Base-by-base conservation (phyloP, 2,329 filamentous ascomycete genomes). In the Arthrobotrys iridis region DNA sequence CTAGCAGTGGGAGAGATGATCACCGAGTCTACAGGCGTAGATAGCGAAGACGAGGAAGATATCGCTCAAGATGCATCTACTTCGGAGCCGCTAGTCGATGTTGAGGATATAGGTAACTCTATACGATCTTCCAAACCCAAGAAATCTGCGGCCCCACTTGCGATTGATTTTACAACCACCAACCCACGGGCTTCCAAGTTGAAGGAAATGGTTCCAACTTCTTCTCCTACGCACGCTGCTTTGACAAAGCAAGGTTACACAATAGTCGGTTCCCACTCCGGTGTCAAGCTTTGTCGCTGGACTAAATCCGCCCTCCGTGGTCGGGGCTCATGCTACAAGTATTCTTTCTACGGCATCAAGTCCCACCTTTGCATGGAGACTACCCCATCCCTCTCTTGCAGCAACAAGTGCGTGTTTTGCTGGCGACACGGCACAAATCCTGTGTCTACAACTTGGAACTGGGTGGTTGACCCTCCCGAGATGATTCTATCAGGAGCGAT, bases 351-450 rank as follows among this genome's bases (percentile, higher is more conserved):
- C 82, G 94, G 94, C 55, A 99, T 99, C 82, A 88, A 91, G 77
- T 97, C 93, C 0, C 95, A 99, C 81, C 90, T 96, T 76, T 99
- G 94, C 83, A 99, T 99, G 95, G 94, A 99, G 83, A 94, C 94
- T 1, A 98, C 94, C 0, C 94, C 94, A 0, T 97, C 93, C 0
- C 87, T 99, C 2, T 96, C 93, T 7, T 99, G 94, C 85, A 95
- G 91, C 77, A 98, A 98, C 85, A 98, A 99, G 82, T 98, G 95
- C 82, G 93, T 99, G 78, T 99, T 98, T 83, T 99, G 94, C 86
- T 99, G 94, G 95, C 90, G 95, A 4, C 95, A 98, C 81, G 95
- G 94, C 62, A 98, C 95, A 0, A 99, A 98, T 81, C 94, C 94
- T 0, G 95, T 98, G 0, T 93, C 93, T 52, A 98, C 95, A 1